Conservation (phyloP, 2,329 filamentous ascomycete genomes). For the Phoma herbarum region DNA sequence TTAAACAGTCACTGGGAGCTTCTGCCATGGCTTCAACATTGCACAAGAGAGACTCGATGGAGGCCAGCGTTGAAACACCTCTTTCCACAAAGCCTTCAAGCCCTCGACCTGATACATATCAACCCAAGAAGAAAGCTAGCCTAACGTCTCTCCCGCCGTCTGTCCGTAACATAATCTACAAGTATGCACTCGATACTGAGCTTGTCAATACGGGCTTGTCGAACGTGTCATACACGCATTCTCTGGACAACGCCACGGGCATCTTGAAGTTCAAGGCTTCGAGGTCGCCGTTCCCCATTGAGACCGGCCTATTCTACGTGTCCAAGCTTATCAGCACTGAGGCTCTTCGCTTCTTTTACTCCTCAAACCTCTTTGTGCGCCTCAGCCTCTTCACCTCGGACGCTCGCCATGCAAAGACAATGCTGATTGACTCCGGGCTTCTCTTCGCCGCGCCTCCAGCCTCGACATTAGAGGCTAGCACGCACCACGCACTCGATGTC, state of each 20-base stretch:
- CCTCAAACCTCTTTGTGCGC: slow-evolving; percentile 43
- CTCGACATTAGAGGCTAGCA: slow-evolving; percentile 19
- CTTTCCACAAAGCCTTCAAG: slow-evolving; percentile 23
- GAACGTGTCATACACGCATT: slow-evolving; percentile 45
- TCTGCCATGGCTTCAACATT: slow-evolving; percentile 18
- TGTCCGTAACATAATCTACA: slow-evolving; percentile 47
- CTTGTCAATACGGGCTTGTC: slow-evolving; percentile 41
- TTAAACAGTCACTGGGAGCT: background rate
- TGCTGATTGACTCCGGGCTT: slow-evolving; percentile 44
- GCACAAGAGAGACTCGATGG: slow-evolving; percentile 46
- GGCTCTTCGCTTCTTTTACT: slow-evolving; percentile 42
- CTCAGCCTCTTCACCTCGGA: slow-evolving; percentile 39
- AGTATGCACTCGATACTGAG: slow-evolving; percentile 46
- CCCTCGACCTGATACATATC: slow-evolving; percentile 20
- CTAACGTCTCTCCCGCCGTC: slow-evolving; percentile 40
- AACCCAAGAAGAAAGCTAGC: slow-evolving; percentile 36
- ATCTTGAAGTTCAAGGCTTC: slow-evolving; percentile 41
- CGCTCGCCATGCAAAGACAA: slow-evolving; percentile 43
- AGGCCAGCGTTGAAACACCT: slow-evolving; percentile 29
- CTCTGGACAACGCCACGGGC: slow-evolving; percentile 26
- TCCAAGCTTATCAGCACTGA: slow-evolving; percentile 38
- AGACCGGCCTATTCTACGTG: slow-evolving; percentile 38
- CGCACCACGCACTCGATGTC: slow-evolving; percentile 40
- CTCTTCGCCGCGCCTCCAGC: slow-evolving; percentile 35
- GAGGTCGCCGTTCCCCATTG: slow-evolving; percentile 38